A percentile compares a stretch with the other conserved stretches of the same genome.
Evolutionary conservation across 345 rosid genomes (phyloP).

Genomic region (Salix dunnii): DNA sequence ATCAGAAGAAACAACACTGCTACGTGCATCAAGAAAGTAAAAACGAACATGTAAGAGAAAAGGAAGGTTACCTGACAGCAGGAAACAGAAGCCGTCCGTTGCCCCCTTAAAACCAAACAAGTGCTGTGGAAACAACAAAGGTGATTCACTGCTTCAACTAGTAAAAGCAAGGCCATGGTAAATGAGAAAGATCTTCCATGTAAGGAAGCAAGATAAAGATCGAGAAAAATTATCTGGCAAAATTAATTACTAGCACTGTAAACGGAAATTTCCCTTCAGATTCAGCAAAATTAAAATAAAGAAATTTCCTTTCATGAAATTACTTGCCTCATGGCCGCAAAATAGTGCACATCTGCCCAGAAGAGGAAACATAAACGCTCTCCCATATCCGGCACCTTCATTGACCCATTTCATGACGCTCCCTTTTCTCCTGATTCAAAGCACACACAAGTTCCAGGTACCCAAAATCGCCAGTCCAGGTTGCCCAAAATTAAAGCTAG

Average conservation of each 20-base stretch:
- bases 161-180: neutral
- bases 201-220: slow-evolving; percentile 13
- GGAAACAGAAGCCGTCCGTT: slow-evolving; percentile 8
- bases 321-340: slow-evolving; percentile 4
- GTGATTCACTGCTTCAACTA: neutral
- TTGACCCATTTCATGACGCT: neutral
- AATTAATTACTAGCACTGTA: slow-evolving; percentile 16
- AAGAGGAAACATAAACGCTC: slow-evolving; percentile 22
- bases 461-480: neutral
- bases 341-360: slow-evolving; percentile 18
- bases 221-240: slow-evolving; percentile 18
- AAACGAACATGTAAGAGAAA: slow-evolving; percentile 4
- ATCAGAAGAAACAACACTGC: slow-evolving; percentile 11
- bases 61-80: slow-evolving; percentile 22
- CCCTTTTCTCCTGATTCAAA: neutral
- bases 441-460: neutral
- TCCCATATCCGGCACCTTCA: slow-evolving; percentile 9
- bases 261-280: slow-evolving; percentile 5
- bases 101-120: slow-evolving; percentile 17
- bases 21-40: neutral
- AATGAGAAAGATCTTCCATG: slow-evolving; percentile 6
- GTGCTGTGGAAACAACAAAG: slow-evolving; percentile 4
- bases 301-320: neutral
- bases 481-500: neutral
- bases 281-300: neutral